Base-by-base conservation (phyloP, 257 asterid species). In the Solanum etuberosum region DNA sequence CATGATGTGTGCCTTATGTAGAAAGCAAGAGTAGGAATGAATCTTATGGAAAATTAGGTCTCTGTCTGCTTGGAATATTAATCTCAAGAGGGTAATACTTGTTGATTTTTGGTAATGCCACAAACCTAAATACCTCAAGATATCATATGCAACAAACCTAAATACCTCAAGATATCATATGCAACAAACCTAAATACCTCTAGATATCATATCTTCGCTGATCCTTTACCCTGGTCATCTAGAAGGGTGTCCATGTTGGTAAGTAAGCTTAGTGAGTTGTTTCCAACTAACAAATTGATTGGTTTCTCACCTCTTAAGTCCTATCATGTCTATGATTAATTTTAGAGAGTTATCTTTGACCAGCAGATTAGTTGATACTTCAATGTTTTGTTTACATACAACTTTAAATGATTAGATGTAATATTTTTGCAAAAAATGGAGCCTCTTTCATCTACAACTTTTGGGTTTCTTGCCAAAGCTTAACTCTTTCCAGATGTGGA, bases 401-500 rank as follows among this genome's bases (percentile, higher is more conserved):
- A 32, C 54, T 46, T 43, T 20, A 18, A 29, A 9, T 18, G 67
- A 46, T 46, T 80, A 18, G 29, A 18, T 27, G 25, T 48, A 29
- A 18, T 80, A 29, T 29, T 46, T 46, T 80, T 48, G 67, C 67
- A 29, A 29, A 80, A 76, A 18, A 16, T 43, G 37, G 67, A 46
- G 42, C 67, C 42, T 80, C 35, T 76, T 31, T 80, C 29, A 46
- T 46, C 42, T 80, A 9, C 16, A 14, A 46, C n/a, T 16, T 46
- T 80, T 54, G 71, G 38, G 73, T 81, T 84, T 59, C 57, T 9
- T 86, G 88, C 74, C 51, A 57, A 85, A 48, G 88, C 98, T 92
- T 97, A 89, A 96, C 93, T 70, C 70, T 72, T 87, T 65, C 86
- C 76, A 97, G 98, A 94, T 83, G 94, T 97, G 87, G 99, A 97